phyloP scores from a whole-genome alignment of 2,329 filamentous ascomycete genomes.

The Fusarium sp. region DNA sequence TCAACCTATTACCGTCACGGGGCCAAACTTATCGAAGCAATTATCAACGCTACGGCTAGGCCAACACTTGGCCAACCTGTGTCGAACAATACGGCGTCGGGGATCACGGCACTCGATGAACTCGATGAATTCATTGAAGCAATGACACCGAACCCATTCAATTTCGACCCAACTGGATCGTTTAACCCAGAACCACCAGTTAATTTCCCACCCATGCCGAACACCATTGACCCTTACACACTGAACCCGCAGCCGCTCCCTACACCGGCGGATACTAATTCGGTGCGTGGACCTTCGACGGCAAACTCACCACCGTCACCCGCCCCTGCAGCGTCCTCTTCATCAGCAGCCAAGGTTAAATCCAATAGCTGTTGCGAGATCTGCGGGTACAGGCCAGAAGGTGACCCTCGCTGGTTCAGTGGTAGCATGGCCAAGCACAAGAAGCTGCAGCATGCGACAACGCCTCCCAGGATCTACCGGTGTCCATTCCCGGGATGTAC shows the following conservation, averaged over 20 bases:
- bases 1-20: conserved; percentile 60
- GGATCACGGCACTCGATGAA: conserved; percentile 23
- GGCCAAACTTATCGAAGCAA: conserved; percentile 58
- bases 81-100: conserved; percentile 26
- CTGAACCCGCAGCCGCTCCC: conserved; percentile 40
- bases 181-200: conserved; percentile 32
- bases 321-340: conserved; percentile 19
- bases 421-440: conserved; percentile 73
- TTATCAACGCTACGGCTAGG: conserved; percentile 49
- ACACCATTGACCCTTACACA: conserved; percentile 28
- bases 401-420: conserved; percentile 71
- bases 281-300: conserved; percentile 41
- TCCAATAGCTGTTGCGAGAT: conserved; percentile 65
- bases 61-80: conserved; percentile 14
- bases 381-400: conserved; percentile 70
- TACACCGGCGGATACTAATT: conserved; percentile 42
- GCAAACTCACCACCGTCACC: conserved; percentile 46
- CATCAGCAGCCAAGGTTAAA: conserved; percentile 55
- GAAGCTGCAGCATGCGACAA: conserved; percentile 67
- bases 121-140: conserved; percentile 43
- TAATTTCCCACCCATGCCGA: conserved; percentile 23
- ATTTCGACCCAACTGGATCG: conserved; percentile 35
- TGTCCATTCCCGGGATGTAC: conserved; percentile 69
- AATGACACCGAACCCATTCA: conserved; percentile 34
- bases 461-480: conserved; percentile 66